A percentile compares a stretch with the other conserved stretches of the same genome.
These are phyloP conservation scores for Yamadazyma sp. DNA, from an alignment of 1,139 yeast genomes.

Conservation along the genomic window DNA sequence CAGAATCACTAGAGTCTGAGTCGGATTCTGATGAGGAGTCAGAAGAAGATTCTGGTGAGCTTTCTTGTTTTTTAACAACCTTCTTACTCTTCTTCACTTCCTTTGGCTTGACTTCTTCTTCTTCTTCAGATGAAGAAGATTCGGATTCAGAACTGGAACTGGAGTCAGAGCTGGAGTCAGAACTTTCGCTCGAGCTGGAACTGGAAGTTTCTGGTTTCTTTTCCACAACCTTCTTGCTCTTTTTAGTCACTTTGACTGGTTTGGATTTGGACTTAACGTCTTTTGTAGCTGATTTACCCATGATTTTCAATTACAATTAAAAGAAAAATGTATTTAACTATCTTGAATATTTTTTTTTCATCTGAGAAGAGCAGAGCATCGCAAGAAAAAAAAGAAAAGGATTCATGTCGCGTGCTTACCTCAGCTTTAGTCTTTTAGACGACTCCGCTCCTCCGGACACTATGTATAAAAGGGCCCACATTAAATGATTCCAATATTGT, in stretches of 20 bases:
- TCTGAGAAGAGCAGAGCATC: constrained; percentile 12
- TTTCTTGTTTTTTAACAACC: constrained; percentile 10
- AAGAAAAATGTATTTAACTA: not conserved
- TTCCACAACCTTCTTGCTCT: constrained; percentile 9
- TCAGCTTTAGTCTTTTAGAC: not conserved
- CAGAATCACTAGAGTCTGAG: constrained; percentile 7
- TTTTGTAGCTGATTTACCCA: constrained; percentile 21
- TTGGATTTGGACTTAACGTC: constrained; percentile 27
- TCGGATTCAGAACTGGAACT: constrained; percentile 17
- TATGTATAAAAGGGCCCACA: not conserved
- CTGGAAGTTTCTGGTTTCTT: constrained; percentile 8
- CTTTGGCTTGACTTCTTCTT: constrained; percentile 10
- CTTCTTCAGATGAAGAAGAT: constrained; percentile 12
- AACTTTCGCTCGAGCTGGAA: constrained; percentile 6
- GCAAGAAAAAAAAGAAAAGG: constrained; percentile 11
- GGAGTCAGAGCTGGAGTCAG: constrained; percentile 8
- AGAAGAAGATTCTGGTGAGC: constrained; percentile 9
- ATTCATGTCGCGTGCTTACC: not conserved
- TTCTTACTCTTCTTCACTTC: constrained; percentile 12
- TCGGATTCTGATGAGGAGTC: constrained; percentile 12
- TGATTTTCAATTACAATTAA: constrained; percentile 3
- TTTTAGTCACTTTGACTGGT: constrained; percentile 12
- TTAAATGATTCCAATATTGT: too few species aligned
- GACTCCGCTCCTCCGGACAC: constrained; percentile 3
- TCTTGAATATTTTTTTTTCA: not conserved